A percentile compares a stretch with the other conserved stretches of the same genome.
Evolutionary conservation across 2,329 filamentous ascomycete species (phyloP).

Genomic region (Hymenotorrendiella dingleyae): DNA sequence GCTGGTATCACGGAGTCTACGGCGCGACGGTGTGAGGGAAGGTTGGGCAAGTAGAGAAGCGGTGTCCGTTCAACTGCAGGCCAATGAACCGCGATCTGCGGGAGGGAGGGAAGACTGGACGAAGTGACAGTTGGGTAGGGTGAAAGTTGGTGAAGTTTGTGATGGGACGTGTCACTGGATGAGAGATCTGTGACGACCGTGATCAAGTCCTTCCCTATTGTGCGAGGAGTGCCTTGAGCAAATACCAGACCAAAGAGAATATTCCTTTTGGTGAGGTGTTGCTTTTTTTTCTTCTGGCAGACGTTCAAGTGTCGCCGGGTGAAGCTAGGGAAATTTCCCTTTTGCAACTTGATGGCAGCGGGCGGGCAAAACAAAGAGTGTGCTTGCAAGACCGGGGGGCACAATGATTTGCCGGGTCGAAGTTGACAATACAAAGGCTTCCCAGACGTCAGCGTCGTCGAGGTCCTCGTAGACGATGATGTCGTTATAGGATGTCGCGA

Average conservation of each 20-base stretch:
- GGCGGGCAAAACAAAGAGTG: slow-evolving; percentile 3
- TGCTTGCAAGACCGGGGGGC: slow-evolving; percentile 3
- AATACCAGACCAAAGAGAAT: slow-evolving; percentile 4
- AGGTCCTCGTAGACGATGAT: too few species aligned
- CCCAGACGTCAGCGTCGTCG: slow-evolving; percentile 3
- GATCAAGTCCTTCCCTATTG: too few species aligned
- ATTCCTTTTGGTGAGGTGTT: slow-evolving; percentile 8
- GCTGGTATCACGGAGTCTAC: too few species aligned
- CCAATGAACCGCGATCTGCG: not conserved
- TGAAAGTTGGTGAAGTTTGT: not conserved
- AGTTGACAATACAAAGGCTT: slow-evolving; percentile 5
- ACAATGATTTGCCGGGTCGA: slow-evolving; percentile 9
- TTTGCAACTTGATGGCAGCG: slow-evolving; percentile 4
- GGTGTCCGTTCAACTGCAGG: not conserved
- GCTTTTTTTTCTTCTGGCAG: slow-evolving; percentile 16
- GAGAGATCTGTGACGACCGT: not conserved
- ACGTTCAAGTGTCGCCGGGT: slow-evolving; percentile 10
- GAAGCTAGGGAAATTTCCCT: slow-evolving; percentile 4
- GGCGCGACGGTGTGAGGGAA: slow-evolving; percentile 7
- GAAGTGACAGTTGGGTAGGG: not conserved
- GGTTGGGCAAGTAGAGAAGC: slow-evolving; percentile 3
- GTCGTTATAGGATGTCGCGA: slow-evolving; percentile 5
- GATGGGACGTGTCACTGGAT: slow-evolving; percentile 1
- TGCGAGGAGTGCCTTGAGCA: slow-evolving; percentile 3
- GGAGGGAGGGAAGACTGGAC: not conserved